Evolutionary conservation across 129 eudicot species (phyloP), one percentile per base, ranked within the genome.

Genomic region (Escallonia rubra): DNA sequence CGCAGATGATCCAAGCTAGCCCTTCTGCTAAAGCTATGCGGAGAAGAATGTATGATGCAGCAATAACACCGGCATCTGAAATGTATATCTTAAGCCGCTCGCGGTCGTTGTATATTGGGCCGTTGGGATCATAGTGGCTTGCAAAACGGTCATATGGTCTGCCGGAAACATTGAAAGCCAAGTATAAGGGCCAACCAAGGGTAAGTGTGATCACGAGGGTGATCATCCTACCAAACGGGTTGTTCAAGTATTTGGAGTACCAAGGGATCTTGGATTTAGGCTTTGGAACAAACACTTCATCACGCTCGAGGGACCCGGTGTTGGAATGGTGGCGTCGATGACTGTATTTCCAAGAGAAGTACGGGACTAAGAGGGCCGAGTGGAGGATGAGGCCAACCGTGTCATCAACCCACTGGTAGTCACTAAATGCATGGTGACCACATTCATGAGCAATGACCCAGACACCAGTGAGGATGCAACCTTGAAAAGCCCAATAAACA

Each of bases 381-480:
- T 76, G 80, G 71, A 76, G 58, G 63, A 76, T 45, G 57, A 76
- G 70, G 3, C 80, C 80, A 41, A 70, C 57, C 5, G 65, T 59
- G 6, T 76, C 76, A 5, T 76, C 76, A 15, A 70, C 6, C 52
- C 58, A 64, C 43, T 76, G 65, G 67, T 76, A 69, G 13, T 69
- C 75, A 2, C 71, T 63, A 42, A 76, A 57, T 4, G 80, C 80
- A 16, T 70, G 70, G 63, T 76, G 80, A 7, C 80, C 80, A 8
- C 66, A 64, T 63, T 76, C 80, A 11, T 74, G 79, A 38, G 74
- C 80, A 3, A 76, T 49, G 48, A 76, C 64, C 80, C 80, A 76
- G 34, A 69, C 57, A 12, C 75, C 75, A 69, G 70, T 69, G 3
- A 76, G 61, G 9, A 76, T 47, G 41, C 75, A 62, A 41, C 80